Evolutionary conservation across 2,329 filamentous ascomycete genomes (phyloP).

Genomic region (Pseudogymnoascus sp.): DNA sequence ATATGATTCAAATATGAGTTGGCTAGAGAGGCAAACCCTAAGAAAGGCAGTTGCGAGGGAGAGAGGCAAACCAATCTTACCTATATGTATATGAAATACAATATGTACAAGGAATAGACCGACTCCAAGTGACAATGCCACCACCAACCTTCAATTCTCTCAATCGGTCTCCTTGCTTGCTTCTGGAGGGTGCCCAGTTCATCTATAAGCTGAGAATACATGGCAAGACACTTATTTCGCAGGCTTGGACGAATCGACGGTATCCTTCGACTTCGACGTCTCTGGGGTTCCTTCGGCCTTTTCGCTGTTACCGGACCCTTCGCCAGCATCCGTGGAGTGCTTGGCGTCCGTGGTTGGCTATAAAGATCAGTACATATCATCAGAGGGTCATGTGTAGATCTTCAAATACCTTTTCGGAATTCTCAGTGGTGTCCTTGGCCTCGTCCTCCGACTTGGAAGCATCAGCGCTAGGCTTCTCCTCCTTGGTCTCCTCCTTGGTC

Average conservation of each 20-base stretch:
- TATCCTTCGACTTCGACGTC: slow-evolving; percentile 45
- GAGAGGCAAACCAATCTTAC: neutral
- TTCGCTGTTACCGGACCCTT: slow-evolving; percentile 40
- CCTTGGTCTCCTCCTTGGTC: slow-evolving; percentile 23
- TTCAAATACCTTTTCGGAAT: neutral
- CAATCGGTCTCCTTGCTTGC: neutral
- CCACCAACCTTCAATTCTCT: neutral
- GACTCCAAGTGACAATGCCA: neutral
- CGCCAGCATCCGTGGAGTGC: slow-evolving; percentile 38
- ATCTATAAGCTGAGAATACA: neutral
- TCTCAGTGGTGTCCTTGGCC: slow-evolving; percentile 18
- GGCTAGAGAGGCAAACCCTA: neutral
- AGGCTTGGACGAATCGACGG: slow-evolving; percentile 31
- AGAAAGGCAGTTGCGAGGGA: neutral
- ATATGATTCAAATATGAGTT: slow-evolving; percentile 6
- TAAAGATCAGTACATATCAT: neutral
- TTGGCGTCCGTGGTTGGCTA: slow-evolving; percentile 41
- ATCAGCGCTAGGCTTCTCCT: slow-evolving; percentile 16
- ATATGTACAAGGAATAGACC: slow-evolving; percentile 6
- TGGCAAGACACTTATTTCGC: neutral
- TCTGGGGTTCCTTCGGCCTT: slow-evolving; percentile 51
- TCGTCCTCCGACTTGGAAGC: slow-evolving; percentile 28
- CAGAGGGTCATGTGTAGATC: slow-evolving; percentile 17
- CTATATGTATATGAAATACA: neutral
- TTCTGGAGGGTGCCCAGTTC: neutral